Conservation (phyloP, 352 stramenopile genomes). For the Saprolegnia diclina region DNA sequence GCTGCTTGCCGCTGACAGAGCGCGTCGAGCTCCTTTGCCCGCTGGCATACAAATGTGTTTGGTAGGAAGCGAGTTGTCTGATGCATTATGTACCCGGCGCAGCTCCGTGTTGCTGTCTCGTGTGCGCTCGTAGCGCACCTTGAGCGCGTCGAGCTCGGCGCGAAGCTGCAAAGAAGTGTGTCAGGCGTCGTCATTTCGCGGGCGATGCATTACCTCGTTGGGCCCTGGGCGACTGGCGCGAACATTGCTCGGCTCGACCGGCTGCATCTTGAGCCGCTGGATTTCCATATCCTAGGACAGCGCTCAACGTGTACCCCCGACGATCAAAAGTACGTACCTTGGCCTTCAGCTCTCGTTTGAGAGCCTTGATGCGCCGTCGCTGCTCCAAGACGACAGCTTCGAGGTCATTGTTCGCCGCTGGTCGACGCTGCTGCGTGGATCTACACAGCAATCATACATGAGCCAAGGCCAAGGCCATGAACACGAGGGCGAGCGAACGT, state of each 20-base stretch:
- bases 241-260: no score
- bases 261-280: not conserved
- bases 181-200: not conserved
- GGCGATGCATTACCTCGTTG: no score
- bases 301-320: not conserved
- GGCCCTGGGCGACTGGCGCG: no score
- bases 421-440: not conserved
- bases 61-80: no score
- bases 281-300: not conserved
- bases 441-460: no score
- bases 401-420: not conserved
- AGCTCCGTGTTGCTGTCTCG: slow-evolving; percentile 10
- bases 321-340: not conserved
- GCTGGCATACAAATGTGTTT: not conserved
- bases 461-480: no score
- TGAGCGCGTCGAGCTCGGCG: not conserved
- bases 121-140: not conserved
- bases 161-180: not conserved
- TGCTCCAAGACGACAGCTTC: not conserved
- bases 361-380: not conserved
- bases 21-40: slow-evolving; percentile 8
- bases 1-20: not conserved
- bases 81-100: slow-evolving; percentile 15
- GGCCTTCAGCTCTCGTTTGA: not conserved
- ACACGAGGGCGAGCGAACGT: not conserved